Conservation (phyloP, 305 asterid genomes). For the Solanum aculeatissimum region DNA sequence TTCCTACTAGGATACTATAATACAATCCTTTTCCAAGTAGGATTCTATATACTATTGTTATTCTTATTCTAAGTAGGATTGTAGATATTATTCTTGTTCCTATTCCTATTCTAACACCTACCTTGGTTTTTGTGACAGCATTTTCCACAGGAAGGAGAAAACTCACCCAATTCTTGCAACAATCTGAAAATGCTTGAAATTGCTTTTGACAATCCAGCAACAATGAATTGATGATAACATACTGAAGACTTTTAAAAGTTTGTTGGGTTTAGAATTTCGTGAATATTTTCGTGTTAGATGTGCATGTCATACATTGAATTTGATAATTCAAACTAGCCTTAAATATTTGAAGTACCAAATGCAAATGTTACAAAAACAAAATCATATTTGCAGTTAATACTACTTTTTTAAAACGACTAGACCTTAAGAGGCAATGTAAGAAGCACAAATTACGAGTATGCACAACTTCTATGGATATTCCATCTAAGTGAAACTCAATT, state of each 20-base stretch:
- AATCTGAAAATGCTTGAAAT: not conserved
- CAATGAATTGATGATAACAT: not conserved
- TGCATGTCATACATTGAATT: not conserved
- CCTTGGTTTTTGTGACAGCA: not conserved
- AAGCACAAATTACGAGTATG: not conserved
- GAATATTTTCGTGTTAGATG: not conserved
- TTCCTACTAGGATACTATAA: too few relatives aligned
- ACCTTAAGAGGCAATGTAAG: not conserved
- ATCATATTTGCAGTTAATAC: not conserved
- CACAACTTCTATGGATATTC: not conserved
- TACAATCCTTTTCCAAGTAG: too few relatives aligned
- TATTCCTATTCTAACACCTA: too few relatives aligned
- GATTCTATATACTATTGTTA: too few relatives aligned
- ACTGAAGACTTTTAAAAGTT: not conserved
- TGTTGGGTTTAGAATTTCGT: not conserved
- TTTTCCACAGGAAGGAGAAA: not conserved
- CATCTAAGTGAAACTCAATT: not conserved
- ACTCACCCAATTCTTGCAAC: not conserved
- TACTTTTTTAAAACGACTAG: not conserved
- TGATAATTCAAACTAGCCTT: not conserved
- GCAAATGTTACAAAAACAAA: not conserved
- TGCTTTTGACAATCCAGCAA: not conserved
- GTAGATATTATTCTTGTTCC: too few relatives aligned
- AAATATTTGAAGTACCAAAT: not conserved
- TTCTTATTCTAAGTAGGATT: too few relatives aligned